phyloP scores from a whole-genome alignment of 176 grass and related monocot species.

The Hordeum marinum region DNA sequence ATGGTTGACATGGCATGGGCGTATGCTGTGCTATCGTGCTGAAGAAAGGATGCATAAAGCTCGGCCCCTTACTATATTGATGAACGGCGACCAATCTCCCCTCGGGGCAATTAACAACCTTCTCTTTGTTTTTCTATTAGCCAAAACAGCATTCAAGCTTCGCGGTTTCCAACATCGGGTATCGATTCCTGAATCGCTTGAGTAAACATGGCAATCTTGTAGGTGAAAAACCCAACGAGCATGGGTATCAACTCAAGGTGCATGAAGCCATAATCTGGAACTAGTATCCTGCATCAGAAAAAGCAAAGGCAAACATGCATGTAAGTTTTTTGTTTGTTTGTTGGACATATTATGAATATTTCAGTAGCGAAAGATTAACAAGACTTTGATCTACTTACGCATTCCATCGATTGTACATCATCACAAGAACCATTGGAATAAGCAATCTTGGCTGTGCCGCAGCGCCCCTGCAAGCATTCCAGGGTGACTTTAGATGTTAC shows the following conservation, averaged over 20 bases:
- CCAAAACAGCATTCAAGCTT: slow-evolving; percentile 42
- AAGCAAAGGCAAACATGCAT: background rate
- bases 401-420: slow-evolving; percentile 95
- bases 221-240: slow-evolving; percentile 93
- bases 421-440: slow-evolving; percentile 75
- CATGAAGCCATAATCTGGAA: slow-evolving; percentile 74
- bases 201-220: slow-evolving; percentile 78
- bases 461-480: slow-evolving; percentile 60
- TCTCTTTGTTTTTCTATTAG: slow-evolving; percentile 11
- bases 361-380: background rate
- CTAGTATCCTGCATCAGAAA: slow-evolving; percentile 70
- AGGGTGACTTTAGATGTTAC: background rate
- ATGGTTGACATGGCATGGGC: slow-evolving; percentile 12
- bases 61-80: slow-evolving; percentile 19
- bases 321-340: background rate
- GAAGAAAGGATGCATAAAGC: slow-evolving; percentile 27
- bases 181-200: slow-evolving; percentile 74
- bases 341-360: background rate
- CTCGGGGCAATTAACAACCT: background rate
- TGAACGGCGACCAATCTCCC: slow-evolving; percentile 10
- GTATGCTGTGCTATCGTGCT: background rate
- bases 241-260: slow-evolving; percentile 96
- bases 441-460: slow-evolving; percentile 83
- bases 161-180: slow-evolving; percentile 34
- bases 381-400: slow-evolving; percentile 49